Percentiles rank a stretch among this genome's conserved stretches.
These are phyloP conservation scores for Eimeria maxima DNA, from an alignment of 169 alveolate genomes.

Conservation along the genomic window DNA sequence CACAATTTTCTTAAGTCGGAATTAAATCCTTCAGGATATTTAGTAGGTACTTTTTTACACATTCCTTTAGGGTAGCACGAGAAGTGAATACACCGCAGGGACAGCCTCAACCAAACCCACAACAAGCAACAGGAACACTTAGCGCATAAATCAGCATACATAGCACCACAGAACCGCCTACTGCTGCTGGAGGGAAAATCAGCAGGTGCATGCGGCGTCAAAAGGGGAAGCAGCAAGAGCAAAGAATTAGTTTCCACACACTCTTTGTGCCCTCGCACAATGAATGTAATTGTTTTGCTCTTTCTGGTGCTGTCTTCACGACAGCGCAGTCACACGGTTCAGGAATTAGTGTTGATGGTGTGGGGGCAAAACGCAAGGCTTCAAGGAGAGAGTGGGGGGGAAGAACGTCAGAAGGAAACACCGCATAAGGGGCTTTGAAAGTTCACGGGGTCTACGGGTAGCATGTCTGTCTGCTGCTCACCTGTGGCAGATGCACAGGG, in stretches of 20 bases:
- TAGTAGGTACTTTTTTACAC: too few relatives aligned
- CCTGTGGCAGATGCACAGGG: slow-evolving; percentile 93
- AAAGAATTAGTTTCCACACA: neutral
- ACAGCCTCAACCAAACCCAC: too few relatives aligned
- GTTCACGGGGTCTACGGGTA: neutral
- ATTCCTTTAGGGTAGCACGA: too few relatives aligned
- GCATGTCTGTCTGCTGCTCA: slow-evolving; percentile 43
- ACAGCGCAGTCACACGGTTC: neutral
- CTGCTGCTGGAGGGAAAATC: neutral
- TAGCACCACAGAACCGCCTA: neutral
- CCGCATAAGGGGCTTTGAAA: too few relatives aligned
- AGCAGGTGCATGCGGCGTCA: neutral
- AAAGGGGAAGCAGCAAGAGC: neutral
- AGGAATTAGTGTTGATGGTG: neutral
- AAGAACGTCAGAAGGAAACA: too few relatives aligned
- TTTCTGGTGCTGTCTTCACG: neutral
- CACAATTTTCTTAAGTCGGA: too few relatives aligned
- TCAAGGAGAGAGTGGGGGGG: neutral
- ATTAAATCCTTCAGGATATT: too few relatives aligned
- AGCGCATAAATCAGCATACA: neutral
- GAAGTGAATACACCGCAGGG: too few relatives aligned
- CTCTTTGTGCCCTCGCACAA: too few relatives aligned
- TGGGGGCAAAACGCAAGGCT: neutral
- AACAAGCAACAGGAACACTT: too few relatives aligned
- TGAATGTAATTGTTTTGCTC: neutral